Evolutionary conservation across 1,284 basidiomycete genomes (phyloP).

Genomic region (Moesziomyces antarcticus): DNA sequence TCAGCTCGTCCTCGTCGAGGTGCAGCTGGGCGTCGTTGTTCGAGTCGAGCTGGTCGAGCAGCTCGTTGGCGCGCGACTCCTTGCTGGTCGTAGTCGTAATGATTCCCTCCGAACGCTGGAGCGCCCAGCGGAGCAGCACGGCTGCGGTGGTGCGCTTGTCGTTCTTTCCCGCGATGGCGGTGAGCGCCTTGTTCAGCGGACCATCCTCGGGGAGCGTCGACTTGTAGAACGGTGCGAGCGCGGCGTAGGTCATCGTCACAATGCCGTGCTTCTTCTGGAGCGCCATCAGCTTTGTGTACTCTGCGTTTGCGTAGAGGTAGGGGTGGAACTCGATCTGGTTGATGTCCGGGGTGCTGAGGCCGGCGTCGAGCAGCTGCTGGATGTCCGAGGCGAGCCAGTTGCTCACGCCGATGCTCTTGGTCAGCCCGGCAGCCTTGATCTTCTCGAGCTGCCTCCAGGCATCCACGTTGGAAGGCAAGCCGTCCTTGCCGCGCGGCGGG

Average conservation of each 20-base stretch:
- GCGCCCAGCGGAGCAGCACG: conserved; percentile 50
- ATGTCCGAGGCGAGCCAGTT: conserved; percentile 56
- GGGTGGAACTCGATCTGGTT: conserved; percentile 60
- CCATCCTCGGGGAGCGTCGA: conserved; percentile 25
- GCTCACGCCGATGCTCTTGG: conserved; percentile 52
- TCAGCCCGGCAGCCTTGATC: conserved; percentile 46
- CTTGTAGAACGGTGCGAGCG: conserved; percentile 50
- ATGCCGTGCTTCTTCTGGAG: conserved; percentile 49
- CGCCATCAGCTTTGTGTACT: conserved; percentile 43
- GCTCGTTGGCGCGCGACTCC: conserved; percentile 39
- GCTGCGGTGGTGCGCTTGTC: conserved; percentile 30
- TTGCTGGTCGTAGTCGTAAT: conserved; percentile 54
- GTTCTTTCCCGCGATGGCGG: conserved; percentile 36
- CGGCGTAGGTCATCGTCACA: conserved; percentile 51
- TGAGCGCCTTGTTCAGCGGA: conserved; percentile 39
- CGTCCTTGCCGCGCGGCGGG: conserved; percentile 53
- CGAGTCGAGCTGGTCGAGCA: conserved; percentile 42
- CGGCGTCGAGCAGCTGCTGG: conserved; percentile 49
- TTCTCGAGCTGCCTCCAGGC: conserved; percentile 54
- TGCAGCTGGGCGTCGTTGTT: conserved; percentile 26
- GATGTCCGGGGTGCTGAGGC: conserved; percentile 50
- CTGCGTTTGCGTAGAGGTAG: conserved; percentile 34
- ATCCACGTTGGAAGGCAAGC: conserved; percentile 49
- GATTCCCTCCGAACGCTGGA: conserved; percentile 49
- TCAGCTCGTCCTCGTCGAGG: conserved; percentile 37